Percentiles rank a stretch among this genome's conserved stretches.
phyloP scores from a whole-genome alignment of 148 eudicot species.

The Polygonum aviculare region DNA sequence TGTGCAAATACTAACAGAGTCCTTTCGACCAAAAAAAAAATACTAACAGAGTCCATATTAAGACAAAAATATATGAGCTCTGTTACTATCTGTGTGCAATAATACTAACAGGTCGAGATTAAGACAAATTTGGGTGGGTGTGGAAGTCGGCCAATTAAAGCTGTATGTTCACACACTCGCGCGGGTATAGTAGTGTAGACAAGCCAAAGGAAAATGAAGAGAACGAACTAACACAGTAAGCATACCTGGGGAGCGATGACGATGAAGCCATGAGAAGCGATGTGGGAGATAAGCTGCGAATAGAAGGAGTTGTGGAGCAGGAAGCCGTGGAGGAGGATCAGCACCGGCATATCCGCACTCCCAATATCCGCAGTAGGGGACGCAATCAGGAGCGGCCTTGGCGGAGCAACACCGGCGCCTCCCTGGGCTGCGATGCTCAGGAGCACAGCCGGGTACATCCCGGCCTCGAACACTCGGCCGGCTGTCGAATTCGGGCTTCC shows the following conservation, averaged over 20 bases:
- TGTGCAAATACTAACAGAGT: too few species aligned
- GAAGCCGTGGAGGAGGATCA: constrained; percentile 63
- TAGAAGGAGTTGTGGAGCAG: constrained; percentile 56
- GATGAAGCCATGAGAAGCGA: constrained; percentile 79
- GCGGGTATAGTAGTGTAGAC: too few species aligned
- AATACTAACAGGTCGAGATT: too few species aligned
- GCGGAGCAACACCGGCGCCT: constrained; percentile 11
- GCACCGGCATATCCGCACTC: constrained; percentile 34
- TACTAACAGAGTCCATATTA: too few species aligned
- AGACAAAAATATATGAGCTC: too few species aligned
- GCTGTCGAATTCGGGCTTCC: not conserved
- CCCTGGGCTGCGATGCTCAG: constrained; percentile 2
- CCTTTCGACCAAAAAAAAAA: too few species aligned
- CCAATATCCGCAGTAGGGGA: not conserved
- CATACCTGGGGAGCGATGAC: constrained; percentile 78
- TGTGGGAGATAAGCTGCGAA: constrained; percentile 54
- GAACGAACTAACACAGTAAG: too few species aligned
- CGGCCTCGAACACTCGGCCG: not conserved
- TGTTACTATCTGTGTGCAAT: too few species aligned
- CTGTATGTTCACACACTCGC: not conserved
- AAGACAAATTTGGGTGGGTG: not conserved
- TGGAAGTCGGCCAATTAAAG: too few species aligned
- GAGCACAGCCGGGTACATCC: not conserved
- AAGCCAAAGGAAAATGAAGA: too few species aligned
- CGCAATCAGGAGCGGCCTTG: constrained; percentile 44